phyloP scores from a whole-genome alignment of 768 basidiomycete genomes.

The Neoboletus magnificus region DNA sequence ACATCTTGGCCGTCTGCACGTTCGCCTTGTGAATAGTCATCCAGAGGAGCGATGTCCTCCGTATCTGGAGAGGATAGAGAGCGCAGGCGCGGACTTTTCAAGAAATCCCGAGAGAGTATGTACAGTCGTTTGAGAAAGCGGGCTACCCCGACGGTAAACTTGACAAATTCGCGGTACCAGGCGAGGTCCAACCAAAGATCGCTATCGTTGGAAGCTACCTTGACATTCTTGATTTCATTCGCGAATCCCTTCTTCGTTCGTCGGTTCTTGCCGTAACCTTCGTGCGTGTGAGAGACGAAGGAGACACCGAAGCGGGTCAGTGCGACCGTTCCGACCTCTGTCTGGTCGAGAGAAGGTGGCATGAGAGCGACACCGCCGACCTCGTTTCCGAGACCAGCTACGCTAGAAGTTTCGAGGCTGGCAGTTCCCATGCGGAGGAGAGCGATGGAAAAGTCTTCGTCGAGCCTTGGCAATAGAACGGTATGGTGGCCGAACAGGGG shows the following conservation, averaged over 20 bases:
- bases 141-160: conserved; percentile 31
- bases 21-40: conserved; percentile 5
- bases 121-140: conserved; percentile 26
- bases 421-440: conserved; percentile 71
- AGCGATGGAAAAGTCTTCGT: conserved; percentile 72
- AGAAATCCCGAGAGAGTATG: conserved; percentile 13
- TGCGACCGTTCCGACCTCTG: conserved; percentile 35
- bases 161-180: conserved; percentile 40
- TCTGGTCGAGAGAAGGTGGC: conserved; percentile 6
- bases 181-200: conserved; percentile 40
- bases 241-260: conserved; percentile 38
- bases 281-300: conserved; percentile 31
- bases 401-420: conserved; percentile 69
- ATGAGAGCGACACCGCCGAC: conserved; percentile 49
- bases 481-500: conserved; percentile 52
- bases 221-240: conserved; percentile 50
- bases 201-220: conserved; percentile 31
- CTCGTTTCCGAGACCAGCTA: conserved; percentile 72
- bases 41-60: conserved; percentile 3
- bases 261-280: conserved; percentile 23
- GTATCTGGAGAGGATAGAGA: conserved; percentile 1
- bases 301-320: conserved; percentile 43
- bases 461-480: conserved; percentile 48
- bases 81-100: conserved; percentile 15
- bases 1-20: conserved; percentile 36